A percentile compares a stretch with the other conserved stretches of the same genome.
Evolutionary conservation across 2,329 filamentous ascomycete genomes (phyloP).

Genomic region (Colletotrichum lentis): DNA sequence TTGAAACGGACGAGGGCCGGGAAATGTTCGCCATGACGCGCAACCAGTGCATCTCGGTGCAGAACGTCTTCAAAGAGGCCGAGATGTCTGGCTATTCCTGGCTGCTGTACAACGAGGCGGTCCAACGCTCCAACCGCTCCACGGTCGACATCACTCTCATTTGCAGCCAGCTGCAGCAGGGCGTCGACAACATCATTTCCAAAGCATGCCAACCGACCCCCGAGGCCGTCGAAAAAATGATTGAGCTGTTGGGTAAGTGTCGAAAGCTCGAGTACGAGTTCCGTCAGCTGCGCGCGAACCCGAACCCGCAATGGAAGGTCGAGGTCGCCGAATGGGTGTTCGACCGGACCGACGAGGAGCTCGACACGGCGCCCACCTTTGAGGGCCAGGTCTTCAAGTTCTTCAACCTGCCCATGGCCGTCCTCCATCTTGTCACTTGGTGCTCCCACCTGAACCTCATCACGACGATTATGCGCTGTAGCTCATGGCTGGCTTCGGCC

Average conservation of each 20-base stretch:
- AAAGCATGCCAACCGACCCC: conserved; percentile 15
- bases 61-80: conserved; percentile 33
- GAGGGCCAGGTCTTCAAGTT: conserved; percentile 39
- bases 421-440: conserved; percentile 38
- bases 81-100: conserved; percentile 38
- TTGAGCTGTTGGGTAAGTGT: conserved; percentile 24
- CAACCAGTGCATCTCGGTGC: conserved; percentile 39
- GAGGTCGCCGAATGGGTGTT: conserved; percentile 32
- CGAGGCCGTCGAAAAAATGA: conserved; percentile 18
- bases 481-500: conserved; percentile 38
- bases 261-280: conserved; percentile 29
- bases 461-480: conserved; percentile 36
- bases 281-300: conserved; percentile 21
- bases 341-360: conserved; percentile 35
- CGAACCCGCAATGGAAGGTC: conserved; percentile 27
- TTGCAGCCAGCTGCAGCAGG: conserved; percentile 37
- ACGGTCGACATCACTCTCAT: conserved; percentile 38
- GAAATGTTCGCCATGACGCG: conserved; percentile 41
- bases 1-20: conserved; percentile 36
- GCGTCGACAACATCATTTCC: conserved; percentile 29
- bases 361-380: conserved; percentile 32
- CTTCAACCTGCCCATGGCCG: conserved; percentile 38
- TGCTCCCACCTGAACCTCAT: conserved; percentile 38
- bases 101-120: conserved; percentile 36
- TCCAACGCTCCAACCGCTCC: conserved; percentile 25